These are phyloP conservation scores for Suillus variegatus DNA, from an alignment of 768 basidiomycete genomes.

Conservation along the genomic window DNA sequence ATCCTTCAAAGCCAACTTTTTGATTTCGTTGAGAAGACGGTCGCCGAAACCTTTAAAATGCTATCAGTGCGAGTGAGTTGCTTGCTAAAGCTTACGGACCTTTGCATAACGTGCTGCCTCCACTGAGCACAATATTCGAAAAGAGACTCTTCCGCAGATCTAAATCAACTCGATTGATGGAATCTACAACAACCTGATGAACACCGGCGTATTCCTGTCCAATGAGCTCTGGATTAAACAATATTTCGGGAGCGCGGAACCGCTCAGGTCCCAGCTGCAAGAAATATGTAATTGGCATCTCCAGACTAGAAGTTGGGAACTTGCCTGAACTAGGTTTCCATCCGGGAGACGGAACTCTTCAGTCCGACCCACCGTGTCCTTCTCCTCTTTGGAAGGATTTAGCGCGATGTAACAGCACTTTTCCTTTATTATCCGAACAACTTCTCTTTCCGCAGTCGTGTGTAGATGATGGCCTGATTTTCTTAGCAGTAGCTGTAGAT, in stretches of 20 bases:
- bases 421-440: conserved; percentile 97
- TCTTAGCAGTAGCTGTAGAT: conserved; percentile 90
- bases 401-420: conserved; percentile 95
- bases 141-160: conserved; percentile 95
- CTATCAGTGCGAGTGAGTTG: conserved; percentile 19
- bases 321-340: conserved; percentile 88
- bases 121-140: conserved; percentile 95
- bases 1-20: conserved; percentile 93
- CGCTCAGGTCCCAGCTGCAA: conserved; percentile 88
- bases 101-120: conserved; percentile 93
- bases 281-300: conserved; percentile 16
- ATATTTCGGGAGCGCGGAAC: conserved; percentile 94
- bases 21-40: conserved; percentile 93
- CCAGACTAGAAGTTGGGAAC: conserved; percentile 22
- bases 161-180: conserved; percentile 93
- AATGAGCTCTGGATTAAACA: conserved; percentile 97
- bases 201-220: conserved; percentile 97
- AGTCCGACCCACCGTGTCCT: conserved; percentile 71
- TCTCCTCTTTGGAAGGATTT: conserved; percentile 94
- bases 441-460: conserved; percentile 96
- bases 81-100: conserved; percentile 49
- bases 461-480: conserved; percentile 95
- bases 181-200: conserved; percentile 98
- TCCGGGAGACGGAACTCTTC: conserved; percentile 96
- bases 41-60: conserved; percentile 82